Conservation (phyloP, 1,139 yeast genomes). For the Pichia sp. region DNA sequence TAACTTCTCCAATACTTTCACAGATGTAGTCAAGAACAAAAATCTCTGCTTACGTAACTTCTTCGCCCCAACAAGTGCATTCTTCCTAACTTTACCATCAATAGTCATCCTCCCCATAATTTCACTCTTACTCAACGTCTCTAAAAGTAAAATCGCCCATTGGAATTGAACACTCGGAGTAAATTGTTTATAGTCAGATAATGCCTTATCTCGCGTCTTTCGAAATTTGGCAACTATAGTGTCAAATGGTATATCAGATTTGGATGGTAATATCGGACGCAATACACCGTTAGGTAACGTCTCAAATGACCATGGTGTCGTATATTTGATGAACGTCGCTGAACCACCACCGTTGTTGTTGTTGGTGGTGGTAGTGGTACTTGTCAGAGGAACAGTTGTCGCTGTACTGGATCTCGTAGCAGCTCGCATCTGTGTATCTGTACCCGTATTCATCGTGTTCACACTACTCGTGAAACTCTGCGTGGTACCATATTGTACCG, state of each 20-base stretch:
- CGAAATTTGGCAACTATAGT: slow-evolving; percentile 22
- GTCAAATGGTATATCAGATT: slow-evolving; percentile 23
- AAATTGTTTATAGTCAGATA: slow-evolving; percentile 30
- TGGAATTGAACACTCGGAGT: slow-evolving; percentile 39
- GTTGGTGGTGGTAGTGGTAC: slow-evolving; percentile 1
- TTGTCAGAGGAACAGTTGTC: not conserved
- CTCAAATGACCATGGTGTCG: slow-evolving; percentile 17
- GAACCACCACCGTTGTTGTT: too few relatives aligned
- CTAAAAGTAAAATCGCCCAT: slow-evolving; percentile 45
- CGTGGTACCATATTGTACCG: too few relatives aligned
- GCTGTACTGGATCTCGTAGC: not conserved
- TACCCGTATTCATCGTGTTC: too few relatives aligned
- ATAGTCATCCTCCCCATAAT: slow-evolving; percentile 37
- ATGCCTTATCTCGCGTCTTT: slow-evolving; percentile 26
- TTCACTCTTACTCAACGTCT: slow-evolving; percentile 33
- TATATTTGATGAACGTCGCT: slow-evolving; percentile 16
- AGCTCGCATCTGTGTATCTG: too few relatives aligned
- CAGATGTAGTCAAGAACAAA: slow-evolving; percentile 48
- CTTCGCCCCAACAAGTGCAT: slow-evolving; percentile 31
- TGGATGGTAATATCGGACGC: slow-evolving; percentile 27
- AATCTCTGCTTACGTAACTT: slow-evolving; percentile 45
- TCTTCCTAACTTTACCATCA: slow-evolving; percentile 34
- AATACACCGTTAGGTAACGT: slow-evolving; percentile 21
- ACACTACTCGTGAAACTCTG: too few relatives aligned
- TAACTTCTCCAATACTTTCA: slow-evolving; percentile 47